A percentile compares a stretch with the other conserved stretches of the same genome.
These are phyloP conservation scores for Phytopythium montanum DNA, from an alignment of 352 stramenopile genomes.

Conservation along the genomic window DNA sequence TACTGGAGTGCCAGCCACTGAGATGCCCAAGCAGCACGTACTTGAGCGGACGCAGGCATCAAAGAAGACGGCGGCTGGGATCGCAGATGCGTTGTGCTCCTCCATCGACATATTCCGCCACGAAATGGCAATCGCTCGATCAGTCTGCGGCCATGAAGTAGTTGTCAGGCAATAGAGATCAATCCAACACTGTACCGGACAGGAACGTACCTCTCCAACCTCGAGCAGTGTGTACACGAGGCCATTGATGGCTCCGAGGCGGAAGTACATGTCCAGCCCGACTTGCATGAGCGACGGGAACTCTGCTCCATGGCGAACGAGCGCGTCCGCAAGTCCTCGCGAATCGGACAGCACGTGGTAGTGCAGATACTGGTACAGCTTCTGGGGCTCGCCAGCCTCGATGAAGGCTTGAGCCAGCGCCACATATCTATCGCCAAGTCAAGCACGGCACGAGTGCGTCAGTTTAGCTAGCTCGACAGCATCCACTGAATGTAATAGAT, in stretches of 20 bases:
- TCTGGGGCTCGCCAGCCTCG: constrained; percentile 27
- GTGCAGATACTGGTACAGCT: constrained; percentile 69
- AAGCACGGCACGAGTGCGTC: background rate
- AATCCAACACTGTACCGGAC: background rate
- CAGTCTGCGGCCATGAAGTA: constrained; percentile 17
- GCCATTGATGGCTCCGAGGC: constrained; percentile 34
- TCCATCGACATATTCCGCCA: constrained; percentile 38
- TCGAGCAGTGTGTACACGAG: constrained; percentile 51
- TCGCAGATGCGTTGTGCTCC: constrained; percentile 31
- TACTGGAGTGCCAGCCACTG: background rate
- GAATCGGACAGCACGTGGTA: constrained; percentile 58
- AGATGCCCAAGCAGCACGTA: constrained; percentile 8
- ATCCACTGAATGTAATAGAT: too few relatives aligned
- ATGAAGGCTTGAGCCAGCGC: constrained; percentile 53
- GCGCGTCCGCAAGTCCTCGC: constrained; percentile 45
- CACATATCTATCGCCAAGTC: constrained; percentile 38
- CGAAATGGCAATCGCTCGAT: constrained; percentile 42
- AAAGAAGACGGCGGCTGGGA: constrained; percentile 45
- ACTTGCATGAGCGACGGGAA: constrained; percentile 44
- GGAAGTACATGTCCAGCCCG: constrained; percentile 66
- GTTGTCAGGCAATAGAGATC: background rate
- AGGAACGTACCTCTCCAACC: constrained; percentile 33
- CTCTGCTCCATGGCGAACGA: constrained; percentile 26
- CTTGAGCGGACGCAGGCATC: constrained; percentile 31
- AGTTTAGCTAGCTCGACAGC: background rate